A percentile compares a stretch with the other conserved stretches of the same genome.
Conservation (phyloP, 169 alveolate genomes). For the Eimeria acervulina region DNA sequence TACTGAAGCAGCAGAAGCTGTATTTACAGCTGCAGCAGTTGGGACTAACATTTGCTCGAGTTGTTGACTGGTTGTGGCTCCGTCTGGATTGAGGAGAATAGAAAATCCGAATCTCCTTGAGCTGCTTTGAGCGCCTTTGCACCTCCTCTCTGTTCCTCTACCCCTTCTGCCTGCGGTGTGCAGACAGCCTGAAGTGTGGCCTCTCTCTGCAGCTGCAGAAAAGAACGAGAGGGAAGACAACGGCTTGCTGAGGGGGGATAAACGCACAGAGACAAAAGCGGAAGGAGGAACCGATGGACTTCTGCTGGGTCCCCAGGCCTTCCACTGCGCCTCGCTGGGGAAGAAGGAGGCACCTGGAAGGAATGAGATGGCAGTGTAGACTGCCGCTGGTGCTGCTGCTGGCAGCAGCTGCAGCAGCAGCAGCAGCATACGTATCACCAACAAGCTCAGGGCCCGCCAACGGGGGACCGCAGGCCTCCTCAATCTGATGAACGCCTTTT, state of each 20-base stretch:
- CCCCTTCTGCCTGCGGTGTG: background rate
- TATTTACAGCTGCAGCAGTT: background rate
- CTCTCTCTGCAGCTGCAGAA: background rate
- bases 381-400: background rate
- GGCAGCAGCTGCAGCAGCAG: background rate
- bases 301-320: background rate
- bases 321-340: background rate
- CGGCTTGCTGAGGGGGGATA: background rate
- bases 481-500: background rate
- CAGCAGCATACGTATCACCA: background rate
- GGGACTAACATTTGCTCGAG: conserved; percentile 2
- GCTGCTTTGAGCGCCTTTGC: background rate
- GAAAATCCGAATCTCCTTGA: background rate
- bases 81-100: conserved; percentile 20
- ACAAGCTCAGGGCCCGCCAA: background rate
- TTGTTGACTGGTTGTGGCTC: background rate
- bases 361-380: background rate
- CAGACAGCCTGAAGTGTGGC: background rate
- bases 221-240: too few species aligned
- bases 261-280: background rate
- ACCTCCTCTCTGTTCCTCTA: too few species aligned
- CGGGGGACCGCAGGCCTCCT: background rate
- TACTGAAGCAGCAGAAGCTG: background rate
- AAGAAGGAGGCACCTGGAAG: too few species aligned
- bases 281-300: background rate